Evolutionary conservation across 2,329 filamentous ascomycete species (phyloP).

Genomic region (Aspergillus fischeri): DNA sequence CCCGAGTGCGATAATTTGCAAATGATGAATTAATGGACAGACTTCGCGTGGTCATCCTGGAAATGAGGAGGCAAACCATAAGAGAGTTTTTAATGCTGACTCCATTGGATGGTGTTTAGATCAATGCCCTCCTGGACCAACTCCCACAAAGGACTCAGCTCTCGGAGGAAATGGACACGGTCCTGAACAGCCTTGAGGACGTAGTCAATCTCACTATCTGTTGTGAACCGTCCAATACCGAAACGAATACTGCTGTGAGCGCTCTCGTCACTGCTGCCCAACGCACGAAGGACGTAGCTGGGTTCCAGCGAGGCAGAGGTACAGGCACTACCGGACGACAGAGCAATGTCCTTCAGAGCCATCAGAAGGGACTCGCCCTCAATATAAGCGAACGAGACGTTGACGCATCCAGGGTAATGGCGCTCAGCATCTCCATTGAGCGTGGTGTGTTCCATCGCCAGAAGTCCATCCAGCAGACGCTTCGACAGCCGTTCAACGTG

Average conservation of each 20-base stretch:
- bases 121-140: conserved; percentile 95
- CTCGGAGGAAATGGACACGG: conserved; percentile 85
- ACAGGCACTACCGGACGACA: conserved; percentile 94
- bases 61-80: conserved; percentile 7
- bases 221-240: conserved; percentile 95
- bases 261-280: conserved; percentile 95
- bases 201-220: conserved; percentile 92
- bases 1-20: conserved; percentile 13
- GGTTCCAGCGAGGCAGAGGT: conserved; percentile 95
- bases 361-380: conserved; percentile 97
- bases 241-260: conserved; percentile 98
- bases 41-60: conserved; percentile 2
- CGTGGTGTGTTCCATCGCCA: conserved; percentile 85
- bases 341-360: conserved; percentile 95
- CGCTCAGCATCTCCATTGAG: conserved; percentile 79
- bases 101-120: conserved; percentile 96
- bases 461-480: conserved; percentile 73
- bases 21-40: conserved; percentile 5
- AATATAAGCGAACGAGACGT: conserved; percentile 97
- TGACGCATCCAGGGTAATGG: conserved; percentile 96
- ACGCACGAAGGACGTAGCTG: conserved; percentile 88
- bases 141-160: conserved; percentile 95
- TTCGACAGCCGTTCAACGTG: conserved; percentile 80
- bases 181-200: conserved; percentile 91
- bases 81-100: conserved; percentile 60